Evolutionary conservation across 2,329 filamentous ascomycete genomes (phyloP), one percentile per base, ranked within the genome.

Genomic region (Corniculantispora saksenae): DNA sequence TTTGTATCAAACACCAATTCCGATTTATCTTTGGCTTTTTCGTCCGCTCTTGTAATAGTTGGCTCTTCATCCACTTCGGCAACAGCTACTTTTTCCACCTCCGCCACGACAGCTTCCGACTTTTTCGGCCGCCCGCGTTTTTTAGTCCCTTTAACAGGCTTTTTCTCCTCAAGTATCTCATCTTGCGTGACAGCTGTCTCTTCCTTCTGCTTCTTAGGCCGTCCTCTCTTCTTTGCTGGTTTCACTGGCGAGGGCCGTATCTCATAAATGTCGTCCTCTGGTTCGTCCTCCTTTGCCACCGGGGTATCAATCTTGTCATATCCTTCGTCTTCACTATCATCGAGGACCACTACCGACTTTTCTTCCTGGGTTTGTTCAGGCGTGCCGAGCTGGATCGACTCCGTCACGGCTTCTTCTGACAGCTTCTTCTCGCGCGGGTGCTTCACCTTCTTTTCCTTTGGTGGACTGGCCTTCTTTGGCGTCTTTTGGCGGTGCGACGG

Each of bases 101-200:
- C 47, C 35, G 35, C 23, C n/a, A 48, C 54, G 15, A 55, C 62
- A 50, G 72, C 71, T 27, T 73, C 73, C 2, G 70, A 67, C 64
- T 82, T 83, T 65, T 74, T 78, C 19, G 81, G 80, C 23, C 81
- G 75, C 4, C 82, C 81, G 58, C 81, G 74, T 66, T 76, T 79
- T 70, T 76, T 80, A 63, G 50, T 2, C 7, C 1, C n/a, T 10
- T 50, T 32, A n/a, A n/a, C n/a, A n/a, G 29, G n/a, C 3, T 40
- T 56, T 35, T 29, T 43, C 27, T 17, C 15, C 43, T 59, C 48
- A 21, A 17, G 15, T 23, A 21, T 2, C 75, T 78, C 61, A n/a
- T n/a, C n/a, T n/a, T n/a, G n/a, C 67, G 23, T 13, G 5, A 9
- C 29, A 8, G 13, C 9, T 7, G 15, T 7, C 72, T 73, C 13